Evolutionary conservation across 352 stramenopile species (phyloP), one percentile per base, ranked within the genome.

Genomic region (Globisporangium spinosum): DNA sequence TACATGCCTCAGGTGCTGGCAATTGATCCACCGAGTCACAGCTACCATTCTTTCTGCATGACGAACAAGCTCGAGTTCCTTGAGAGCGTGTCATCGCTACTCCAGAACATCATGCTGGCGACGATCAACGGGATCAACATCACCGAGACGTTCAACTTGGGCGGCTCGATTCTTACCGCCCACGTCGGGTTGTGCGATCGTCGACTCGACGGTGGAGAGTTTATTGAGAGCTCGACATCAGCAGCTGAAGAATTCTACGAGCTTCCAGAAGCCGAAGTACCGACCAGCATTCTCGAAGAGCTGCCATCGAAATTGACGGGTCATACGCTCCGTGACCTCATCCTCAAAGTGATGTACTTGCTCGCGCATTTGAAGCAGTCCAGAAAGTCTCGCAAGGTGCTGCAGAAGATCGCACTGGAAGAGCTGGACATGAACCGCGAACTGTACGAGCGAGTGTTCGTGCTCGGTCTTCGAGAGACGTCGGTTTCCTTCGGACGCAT

Each of bases 301-400:
- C 53, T 92, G 3, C 84, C 84, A 3, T 80, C 75, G 10, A 83
- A 74, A 43, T 72, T 92, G 13, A 89, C 82, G 0, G 84, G 84
- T 1, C 84, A 92, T 62, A 90, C 77, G 0, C 79, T 89, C 58
- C 82, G 77, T 20, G 84, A 92, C 51, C 65, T 92, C 2, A 72
- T 92, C 13, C 72, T 81, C 62, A 92, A 92, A 59, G 70, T 88
- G 17, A 74, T 90, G 53, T 82, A 89, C 61, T 34, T 92, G 25
- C 34, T 90, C 43, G 84, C 82, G 13, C 84, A 92, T 63, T 82
- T 90, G 43, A 92, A 92, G 64, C 72, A 87, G 58, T 87, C 79
- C 0, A 63, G 72, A 32, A 70, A 43, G 5, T 87, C 82, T 9
- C 76, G 82, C 29, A 51, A 49, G 9, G 76, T 89, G 17, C 65